A percentile compares a stretch with the other conserved stretches of the same genome.
phyloP scores from a whole-genome alignment of 352 stramenopile genomes.

The Discostella stelligera region DNA sequence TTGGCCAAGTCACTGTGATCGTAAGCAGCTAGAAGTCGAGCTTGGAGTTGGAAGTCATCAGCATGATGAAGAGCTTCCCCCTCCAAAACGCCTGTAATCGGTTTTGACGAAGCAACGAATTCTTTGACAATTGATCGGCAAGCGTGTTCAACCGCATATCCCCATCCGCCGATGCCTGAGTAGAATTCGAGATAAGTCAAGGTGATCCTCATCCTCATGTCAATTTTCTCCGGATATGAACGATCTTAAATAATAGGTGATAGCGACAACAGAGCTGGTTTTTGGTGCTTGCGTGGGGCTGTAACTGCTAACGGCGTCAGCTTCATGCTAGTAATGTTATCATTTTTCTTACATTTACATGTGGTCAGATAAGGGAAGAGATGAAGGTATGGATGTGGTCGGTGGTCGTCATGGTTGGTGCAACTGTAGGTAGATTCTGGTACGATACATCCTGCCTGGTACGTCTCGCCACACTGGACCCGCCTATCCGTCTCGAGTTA shows the following conservation, averaged over 20 bases:
- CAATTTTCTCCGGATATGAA: background rate
- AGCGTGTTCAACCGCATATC: conserved; percentile 63
- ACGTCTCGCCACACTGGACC: too few relatives aligned
- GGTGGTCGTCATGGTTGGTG: too few relatives aligned
- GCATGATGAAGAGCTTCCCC: conserved; percentile 5
- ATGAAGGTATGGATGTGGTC: too few relatives aligned
- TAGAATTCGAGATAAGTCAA: conserved; percentile 81
- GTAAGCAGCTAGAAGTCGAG: conserved; percentile 55
- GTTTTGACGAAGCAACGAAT: background rate
- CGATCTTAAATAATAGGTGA: background rate
- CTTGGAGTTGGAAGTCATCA: conserved; percentile 4
- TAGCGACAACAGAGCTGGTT: background rate
- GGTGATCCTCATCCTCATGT: conserved; percentile 31
- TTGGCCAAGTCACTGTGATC: conserved; percentile 77
- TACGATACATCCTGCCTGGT: too few relatives aligned
- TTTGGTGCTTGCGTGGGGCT: background rate
- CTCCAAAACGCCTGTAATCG: background rate
- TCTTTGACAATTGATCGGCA: conserved; percentile 30
- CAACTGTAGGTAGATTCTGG: too few relatives aligned
- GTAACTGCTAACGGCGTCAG: background rate
- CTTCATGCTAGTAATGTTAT: too few relatives aligned
- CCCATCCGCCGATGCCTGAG: conserved; percentile 78
- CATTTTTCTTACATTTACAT: too few relatives aligned
- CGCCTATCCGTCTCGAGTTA: too few relatives aligned
- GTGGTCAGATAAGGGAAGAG: too few relatives aligned